phyloP scores from a whole-genome alignment of 768 basidiomycete genomes.

The Pleurotus eryngii region DNA sequence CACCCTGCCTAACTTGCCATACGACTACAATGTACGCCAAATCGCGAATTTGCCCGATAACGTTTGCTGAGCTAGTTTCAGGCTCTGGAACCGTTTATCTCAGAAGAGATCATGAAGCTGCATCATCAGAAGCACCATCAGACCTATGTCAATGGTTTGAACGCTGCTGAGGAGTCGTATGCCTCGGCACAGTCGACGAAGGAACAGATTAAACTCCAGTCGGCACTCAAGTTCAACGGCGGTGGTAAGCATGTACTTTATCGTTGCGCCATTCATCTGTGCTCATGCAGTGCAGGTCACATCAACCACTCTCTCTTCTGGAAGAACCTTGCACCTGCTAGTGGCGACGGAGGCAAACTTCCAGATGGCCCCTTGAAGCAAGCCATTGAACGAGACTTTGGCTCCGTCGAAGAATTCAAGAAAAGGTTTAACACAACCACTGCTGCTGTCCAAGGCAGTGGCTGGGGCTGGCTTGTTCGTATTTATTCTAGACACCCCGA shows the following conservation, averaged over 20 bases:
- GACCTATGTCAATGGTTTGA: slow-evolving; percentile 90
- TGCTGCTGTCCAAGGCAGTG: slow-evolving; percentile 92
- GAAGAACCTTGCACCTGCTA: slow-evolving; percentile 87
- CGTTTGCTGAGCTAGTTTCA: neutral
- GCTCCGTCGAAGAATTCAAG: slow-evolving; percentile 84
- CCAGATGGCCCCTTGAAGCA: slow-evolving; percentile 66
- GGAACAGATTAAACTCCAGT: slow-evolving; percentile 83
- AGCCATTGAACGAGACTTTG: slow-evolving; percentile 79
- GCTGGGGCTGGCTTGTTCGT: slow-evolving; percentile 96
- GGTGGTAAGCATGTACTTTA: slow-evolving; percentile 10
- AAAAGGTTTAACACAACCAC: slow-evolving; percentile 83
- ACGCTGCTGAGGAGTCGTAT: slow-evolving; percentile 81
- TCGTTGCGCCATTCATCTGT: neutral
- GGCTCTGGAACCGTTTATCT: slow-evolving; percentile 93
- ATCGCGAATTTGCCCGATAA: neutral
- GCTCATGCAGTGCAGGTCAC: slow-evolving; percentile 51
- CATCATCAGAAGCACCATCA: slow-evolving; percentile 97
- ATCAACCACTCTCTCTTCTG: slow-evolving; percentile 98
- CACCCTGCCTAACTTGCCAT: slow-evolving; percentile 78
- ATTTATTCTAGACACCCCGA: neutral
- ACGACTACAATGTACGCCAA: slow-evolving; percentile 63
- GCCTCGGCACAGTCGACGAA: slow-evolving; percentile 64
- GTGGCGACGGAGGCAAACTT: slow-evolving; percentile 61
- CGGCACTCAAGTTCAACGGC: slow-evolving; percentile 77
- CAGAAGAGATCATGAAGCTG: slow-evolving; percentile 86